Evolutionary conservation across 1,139 yeast genomes (phyloP).

Genomic region (Blastobotrys indianensis): DNA sequence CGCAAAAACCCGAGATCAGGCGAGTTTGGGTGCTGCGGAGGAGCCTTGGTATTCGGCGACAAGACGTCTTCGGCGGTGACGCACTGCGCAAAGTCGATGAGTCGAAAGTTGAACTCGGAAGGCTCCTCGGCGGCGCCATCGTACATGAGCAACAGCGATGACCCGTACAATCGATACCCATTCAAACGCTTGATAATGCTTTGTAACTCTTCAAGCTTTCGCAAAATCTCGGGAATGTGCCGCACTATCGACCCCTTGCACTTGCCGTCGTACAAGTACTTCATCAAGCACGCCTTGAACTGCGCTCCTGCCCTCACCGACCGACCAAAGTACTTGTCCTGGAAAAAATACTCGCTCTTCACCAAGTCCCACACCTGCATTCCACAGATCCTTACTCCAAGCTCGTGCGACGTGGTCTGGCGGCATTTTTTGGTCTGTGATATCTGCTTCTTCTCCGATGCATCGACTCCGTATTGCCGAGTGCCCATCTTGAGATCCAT

Average conservation of each 20-base stretch:
- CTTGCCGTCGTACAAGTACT: slow-evolving; percentile 74
- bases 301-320: slow-evolving; percentile 65
- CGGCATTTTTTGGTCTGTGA: slow-evolving; percentile 82
- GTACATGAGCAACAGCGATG: slow-evolving; percentile 81
- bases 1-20: slow-evolving; percentile 82
- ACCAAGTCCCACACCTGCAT: slow-evolving; percentile 73
- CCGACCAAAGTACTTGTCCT: slow-evolving; percentile 92
- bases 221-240: slow-evolving; percentile 62
- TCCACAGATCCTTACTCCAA: slow-evolving; percentile 95
- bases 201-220: slow-evolving; percentile 54
- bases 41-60: slow-evolving; percentile 43
- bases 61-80: slow-evolving; percentile 59
- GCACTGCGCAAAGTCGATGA: slow-evolving; percentile 95
- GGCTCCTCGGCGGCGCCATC: slow-evolving; percentile 46
- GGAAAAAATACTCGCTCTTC: slow-evolving; percentile 48
- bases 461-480: slow-evolving; percentile 95
- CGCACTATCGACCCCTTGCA: slow-evolving; percentile 52
- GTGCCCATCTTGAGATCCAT: slow-evolving; percentile 97
- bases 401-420: slow-evolving; percentile 67
- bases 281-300: slow-evolving; percentile 65
- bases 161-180: slow-evolving; percentile 91
- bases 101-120: slow-evolving; percentile 46
- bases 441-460: slow-evolving; percentile 59
- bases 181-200: slow-evolving; percentile 48
- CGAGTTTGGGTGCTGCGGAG: slow-evolving; percentile 58